phyloP scores from a whole-genome alignment of 2,329 filamentous ascomycete genomes.

The Colletotrichum orchidophilum region DNA sequence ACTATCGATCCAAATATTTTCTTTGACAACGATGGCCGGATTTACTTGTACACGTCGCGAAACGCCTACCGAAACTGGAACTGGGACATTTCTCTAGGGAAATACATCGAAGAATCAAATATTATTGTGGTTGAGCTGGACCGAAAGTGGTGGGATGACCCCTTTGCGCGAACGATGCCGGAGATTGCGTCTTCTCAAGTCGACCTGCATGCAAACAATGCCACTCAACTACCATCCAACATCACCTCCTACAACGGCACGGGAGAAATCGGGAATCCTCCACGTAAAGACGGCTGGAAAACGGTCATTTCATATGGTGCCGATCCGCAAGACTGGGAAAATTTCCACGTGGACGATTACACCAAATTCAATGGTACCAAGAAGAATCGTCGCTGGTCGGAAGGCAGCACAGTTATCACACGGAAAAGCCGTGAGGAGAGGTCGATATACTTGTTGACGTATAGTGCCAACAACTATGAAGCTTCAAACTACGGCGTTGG shows the following conservation, averaged over 20 bases:
- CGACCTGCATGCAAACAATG: constrained; percentile 41
- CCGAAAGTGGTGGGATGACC: constrained; percentile 47
- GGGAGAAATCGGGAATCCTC: constrained; percentile 44
- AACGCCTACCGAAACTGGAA: constrained; percentile 50
- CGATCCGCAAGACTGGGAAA: constrained; percentile 47
- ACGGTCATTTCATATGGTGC: constrained; percentile 47
- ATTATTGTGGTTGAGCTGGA: constrained; percentile 48
- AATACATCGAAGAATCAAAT: constrained; percentile 50
- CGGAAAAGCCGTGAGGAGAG: constrained; percentile 37
- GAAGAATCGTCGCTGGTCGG: constrained; percentile 48
- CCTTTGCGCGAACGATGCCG: constrained; percentile 45
- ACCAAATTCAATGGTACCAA: constrained; percentile 43
- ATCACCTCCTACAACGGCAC: constrained; percentile 47
- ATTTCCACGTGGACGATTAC: constrained; percentile 47
- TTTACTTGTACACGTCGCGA: constrained; percentile 42
- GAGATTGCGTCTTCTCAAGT: constrained; percentile 42
- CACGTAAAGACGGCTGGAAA: constrained; percentile 48
- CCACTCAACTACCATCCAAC: constrained; percentile 39
- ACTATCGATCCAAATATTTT: constrained; percentile 37
- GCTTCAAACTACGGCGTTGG: constrained; percentile 49
- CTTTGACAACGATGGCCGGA: constrained; percentile 34
- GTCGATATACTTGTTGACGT: constrained; percentile 43
- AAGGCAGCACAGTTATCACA: constrained; percentile 45
- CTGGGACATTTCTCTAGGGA: constrained; percentile 44
- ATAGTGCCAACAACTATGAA: constrained; percentile 47